These are phyloP conservation scores for Auricularia cornea DNA, from an alignment of 768 basidiomycete species.

Conservation along the genomic window DNA sequence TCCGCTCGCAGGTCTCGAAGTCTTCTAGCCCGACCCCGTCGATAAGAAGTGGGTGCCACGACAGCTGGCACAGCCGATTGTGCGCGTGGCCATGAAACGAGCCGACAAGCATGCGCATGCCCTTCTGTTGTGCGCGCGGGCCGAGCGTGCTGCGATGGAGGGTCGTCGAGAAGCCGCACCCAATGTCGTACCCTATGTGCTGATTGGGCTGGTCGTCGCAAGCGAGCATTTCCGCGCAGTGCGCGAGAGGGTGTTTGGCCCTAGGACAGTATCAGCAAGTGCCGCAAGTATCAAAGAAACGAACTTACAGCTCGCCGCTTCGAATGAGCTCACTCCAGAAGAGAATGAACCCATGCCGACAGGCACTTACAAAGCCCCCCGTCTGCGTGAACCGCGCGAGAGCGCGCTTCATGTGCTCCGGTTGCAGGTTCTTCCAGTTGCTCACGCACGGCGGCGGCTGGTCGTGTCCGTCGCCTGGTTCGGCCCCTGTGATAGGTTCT, in stretches of 20 bases:
- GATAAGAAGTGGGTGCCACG: conserved; percentile 20
- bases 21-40: conserved; percentile 19
- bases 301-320: background rate
- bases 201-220: conserved; percentile 13
- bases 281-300: background rate
- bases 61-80: conserved; percentile 19
- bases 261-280: conserved; percentile 9
- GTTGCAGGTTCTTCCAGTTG: background rate
- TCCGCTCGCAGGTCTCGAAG: conserved; percentile 20
- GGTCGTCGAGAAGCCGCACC: conserved; percentile 20
- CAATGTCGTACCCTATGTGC: conserved; percentile 24
- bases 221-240: conserved; percentile 13
- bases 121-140: background rate
- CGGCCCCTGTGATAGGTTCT: background rate
- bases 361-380: conserved; percentile 2
- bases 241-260: conserved; percentile 21
- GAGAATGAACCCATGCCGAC: conserved; percentile 3
- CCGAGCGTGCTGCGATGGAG: conserved; percentile 17
- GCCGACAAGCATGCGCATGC: conserved; percentile 14
- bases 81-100: conserved; percentile 25
- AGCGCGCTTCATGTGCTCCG: background rate
- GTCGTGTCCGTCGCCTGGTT: background rate
- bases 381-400: background rate
- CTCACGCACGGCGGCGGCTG: background rate
- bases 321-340: conserved; percentile 3